Evolutionary conservation across 352 stramenopile genomes (phyloP), one percentile per base, ranked within the genome.

Genomic region (Pythium apleroticum): DNA sequence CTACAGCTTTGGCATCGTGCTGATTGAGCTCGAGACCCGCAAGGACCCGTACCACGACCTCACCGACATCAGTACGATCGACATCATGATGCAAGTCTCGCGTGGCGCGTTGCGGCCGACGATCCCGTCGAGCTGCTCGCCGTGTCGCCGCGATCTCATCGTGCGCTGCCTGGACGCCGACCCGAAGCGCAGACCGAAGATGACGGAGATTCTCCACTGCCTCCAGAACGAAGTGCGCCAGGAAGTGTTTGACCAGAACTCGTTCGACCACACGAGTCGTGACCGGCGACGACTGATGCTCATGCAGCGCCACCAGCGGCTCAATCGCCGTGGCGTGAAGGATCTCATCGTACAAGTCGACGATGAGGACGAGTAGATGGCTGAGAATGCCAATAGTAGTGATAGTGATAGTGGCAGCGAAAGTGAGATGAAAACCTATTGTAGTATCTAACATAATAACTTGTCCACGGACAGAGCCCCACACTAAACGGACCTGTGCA

Each of bases 1-100:
- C 69, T 96, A 95, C 71, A 95, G 85, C 56, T 96, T 95, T 76
- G 86, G 84, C 25, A 87, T 96, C 39, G 90, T 96, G 52, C 66
- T 96, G 9, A 84, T 93, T 19, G 86, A 95, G 68, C 78, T 95
- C 20, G 86, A 93, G 65, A 90, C 84, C 6, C 76, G 84, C 12
- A 79, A 74, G 17, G 80, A 92, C 53, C 86, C 86, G 43, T 95
- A 95, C 57, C 73, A 82, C 48, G 81, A 93, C 55, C 63, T 80
- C 17, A 68, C 69, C 10, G 59, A 76, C 6, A 78, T 83, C 65
- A 83, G 73, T 57, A 89, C 84, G 9, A 91, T 92, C 55, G 82
- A 94, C 39, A 90, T 94, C 61, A 94, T 94, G 86, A 75, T 89
- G 71, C 72, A 78, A 31, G 86, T 94, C 12, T 84, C 86, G 20